Conservation (phyloP, 768 basidiomycete genomes). For the Kondoa subrosea region DNA sequence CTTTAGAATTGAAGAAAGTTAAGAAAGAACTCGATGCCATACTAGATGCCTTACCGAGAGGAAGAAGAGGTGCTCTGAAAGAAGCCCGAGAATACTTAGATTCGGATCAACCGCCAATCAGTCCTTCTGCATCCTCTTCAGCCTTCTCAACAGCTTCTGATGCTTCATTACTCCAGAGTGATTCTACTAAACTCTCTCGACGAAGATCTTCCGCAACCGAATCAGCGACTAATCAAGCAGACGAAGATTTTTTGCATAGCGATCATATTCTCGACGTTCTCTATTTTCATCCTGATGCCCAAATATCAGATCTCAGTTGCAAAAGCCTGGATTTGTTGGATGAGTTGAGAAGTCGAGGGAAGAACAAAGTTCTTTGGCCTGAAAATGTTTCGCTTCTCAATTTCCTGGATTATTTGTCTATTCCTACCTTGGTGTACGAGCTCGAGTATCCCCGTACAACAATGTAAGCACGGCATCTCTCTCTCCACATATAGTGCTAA, state of each 20-base stretch:
- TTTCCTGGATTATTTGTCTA: constrained; percentile 68
- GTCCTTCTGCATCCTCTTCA: not conserved
- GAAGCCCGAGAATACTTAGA: constrained; percentile 8
- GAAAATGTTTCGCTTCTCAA: constrained; percentile 64
- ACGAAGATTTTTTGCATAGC: not conserved
- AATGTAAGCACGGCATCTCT: constrained; percentile 45
- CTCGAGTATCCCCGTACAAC: constrained; percentile 88
- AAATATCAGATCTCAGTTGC: constrained; percentile 52
- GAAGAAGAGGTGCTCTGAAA: constrained; percentile 1
- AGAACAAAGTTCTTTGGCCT: constrained; percentile 54
- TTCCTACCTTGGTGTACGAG: constrained; percentile 88
- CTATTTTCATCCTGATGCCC: constrained; percentile 48
- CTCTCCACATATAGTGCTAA: not conserved
- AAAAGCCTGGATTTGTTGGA: constrained; percentile 58
- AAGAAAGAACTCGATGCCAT: constrained; percentile 37
- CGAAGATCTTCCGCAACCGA: not conserved
- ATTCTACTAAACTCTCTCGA: not conserved
- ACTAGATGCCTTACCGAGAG: constrained; percentile 37
- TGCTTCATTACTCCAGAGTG: not conserved
- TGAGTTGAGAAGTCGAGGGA: constrained; percentile 59
- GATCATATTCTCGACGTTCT: constrained; percentile 32
- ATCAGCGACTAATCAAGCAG: not conserved
- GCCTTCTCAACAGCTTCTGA: not conserved
- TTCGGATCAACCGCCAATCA: not conserved
- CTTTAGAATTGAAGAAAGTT: constrained; percentile 30